Evolutionary conservation across 2,329 filamentous ascomycete species (phyloP).

Genomic region (Ophiostoma sp.): DNA sequence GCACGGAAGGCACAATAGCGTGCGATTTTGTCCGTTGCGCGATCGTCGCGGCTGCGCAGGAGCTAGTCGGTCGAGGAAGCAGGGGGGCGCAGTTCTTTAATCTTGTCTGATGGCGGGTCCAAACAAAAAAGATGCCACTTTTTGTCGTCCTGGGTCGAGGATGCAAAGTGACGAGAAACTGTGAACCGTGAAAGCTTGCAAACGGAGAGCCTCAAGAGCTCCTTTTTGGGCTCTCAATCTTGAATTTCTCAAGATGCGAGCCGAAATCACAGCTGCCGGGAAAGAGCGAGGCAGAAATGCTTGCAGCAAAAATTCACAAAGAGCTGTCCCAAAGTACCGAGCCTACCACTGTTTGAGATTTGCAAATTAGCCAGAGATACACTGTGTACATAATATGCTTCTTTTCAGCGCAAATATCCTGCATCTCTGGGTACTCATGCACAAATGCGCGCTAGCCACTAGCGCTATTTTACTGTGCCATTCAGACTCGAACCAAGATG

Average conservation of each 20-base stretch:
- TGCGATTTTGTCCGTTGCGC: slow-evolving; percentile 24
- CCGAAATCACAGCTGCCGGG: neutral
- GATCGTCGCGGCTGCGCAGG: slow-evolving; percentile 27
- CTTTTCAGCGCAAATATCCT: neutral
- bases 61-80: slow-evolving; percentile 21
- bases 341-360: slow-evolving; percentile 9
- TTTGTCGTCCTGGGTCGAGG: neutral
- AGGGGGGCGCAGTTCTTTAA: slow-evolving; percentile 25
- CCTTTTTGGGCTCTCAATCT: neutral
- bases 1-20: slow-evolving; percentile 12
- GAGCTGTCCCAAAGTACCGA: slow-evolving; percentile 18
- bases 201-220: neutral
- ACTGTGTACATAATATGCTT: neutral
- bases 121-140: slow-evolving; percentile 4
- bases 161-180: neutral
- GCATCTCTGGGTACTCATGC: neutral
- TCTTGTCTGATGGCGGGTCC: slow-evolving; percentile 27
- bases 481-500: neutral
- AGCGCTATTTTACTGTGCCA: slow-evolving; percentile 24
- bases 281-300: slow-evolving; percentile 2
- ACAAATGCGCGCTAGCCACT: slow-evolving; percentile 19
- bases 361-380: neutral
- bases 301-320: neutral
- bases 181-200: neutral
- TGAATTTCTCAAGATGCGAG: neutral